Evolutionary conservation across 2,329 filamentous ascomycete genomes (phyloP), one percentile per base, ranked within the genome.

Genomic region (Aspergillus aculeatinus): DNA sequence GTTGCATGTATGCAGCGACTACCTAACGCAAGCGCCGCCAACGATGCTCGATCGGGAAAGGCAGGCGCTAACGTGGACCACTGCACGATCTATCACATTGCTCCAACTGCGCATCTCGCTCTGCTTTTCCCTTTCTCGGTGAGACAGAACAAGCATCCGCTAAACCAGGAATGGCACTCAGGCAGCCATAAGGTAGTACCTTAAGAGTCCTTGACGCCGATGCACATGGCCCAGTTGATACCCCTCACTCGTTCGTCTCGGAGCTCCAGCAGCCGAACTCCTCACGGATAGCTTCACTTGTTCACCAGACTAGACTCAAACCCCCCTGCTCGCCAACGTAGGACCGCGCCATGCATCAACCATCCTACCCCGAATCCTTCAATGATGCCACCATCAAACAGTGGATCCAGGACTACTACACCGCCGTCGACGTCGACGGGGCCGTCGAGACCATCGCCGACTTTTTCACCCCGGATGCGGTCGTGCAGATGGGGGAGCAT

Each of bases 361-460:
- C 39, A n/a, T 2, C 39, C 39, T 44, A 44, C 6, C 51, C 51
- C 9, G 31, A 21, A 11, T 14, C 29, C 7, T 52, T 52, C 12
- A 1, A 52, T 11, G 31, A 52, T 25, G 19, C 11, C 19, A 25
- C 31, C 21, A 10, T 52, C 21, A 52, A 52, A 16, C 51, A 52
- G 33, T 52, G 51, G 51, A 23, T 52, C 27, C 50, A 39, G 31
- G 50, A 39, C 50, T 52, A 52, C 50, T 52, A 52, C 50, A 23
- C 31, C 31, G 19, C 50, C 29, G 39, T 52, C 16, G 50, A 52
- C 31, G 31, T 19, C 19, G 39, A 52, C 19, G 50, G 31, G 19
- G 21, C 50, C n/a, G n/a, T 35, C 16, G 19, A 52, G n/a, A 35
- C 50, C 31, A 35, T 33, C 16, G 50, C 39, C 31, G 50, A 52